Evolutionary conservation across 306 rosid genomes (phyloP), one percentile per base, ranked within the genome.

Genomic region (Dicorynia guianensis): DNA sequence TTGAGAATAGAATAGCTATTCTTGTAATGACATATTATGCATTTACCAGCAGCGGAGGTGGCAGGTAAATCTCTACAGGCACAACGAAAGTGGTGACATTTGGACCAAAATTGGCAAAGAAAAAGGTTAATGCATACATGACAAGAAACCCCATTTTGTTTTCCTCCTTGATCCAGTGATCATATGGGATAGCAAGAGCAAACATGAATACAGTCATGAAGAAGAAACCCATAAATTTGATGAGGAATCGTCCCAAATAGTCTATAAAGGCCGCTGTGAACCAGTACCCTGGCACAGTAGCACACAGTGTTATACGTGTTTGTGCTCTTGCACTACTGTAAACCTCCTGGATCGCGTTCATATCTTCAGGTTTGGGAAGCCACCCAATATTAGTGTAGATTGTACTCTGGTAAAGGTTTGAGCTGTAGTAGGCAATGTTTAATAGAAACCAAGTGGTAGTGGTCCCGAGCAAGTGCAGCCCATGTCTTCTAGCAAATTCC

Each of bases 181-280:
- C 0, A 50, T 80, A 80, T 1, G 79, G 79, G 15, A 80, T 4
- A 0, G 83, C 83, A 7, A 80, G 71, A 0, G 79, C 79, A 52
- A 80, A 80, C 83, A 80, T 80, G 56, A 80, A 80, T 3, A 67
- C 83, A 0, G 83, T 73, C 83, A 80, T 80, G 63, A 80, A 80
- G 59, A 80, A 80, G 44, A 80, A 80, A 1, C 79, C 83, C 83
- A 80, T 80, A 3, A 80, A 3, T 38, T 80, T 79, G 14, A 80
- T 80, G 33, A 59, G 15, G 52, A 80, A 80, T 11, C 83, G 83
- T 0, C 79, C 79, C 10, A 80, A 3, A 0, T 20, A 2, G 9
- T 73, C 79, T 1, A 80, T 80, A 18, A 80, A 74, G 2, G 79
- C 83, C 49, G 73, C 83, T 0, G 83, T 80, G 58, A 80, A 80